phyloP scores from a whole-genome alignment of 352 stramenopile genomes.

The Achlya hypogyna region DNA sequence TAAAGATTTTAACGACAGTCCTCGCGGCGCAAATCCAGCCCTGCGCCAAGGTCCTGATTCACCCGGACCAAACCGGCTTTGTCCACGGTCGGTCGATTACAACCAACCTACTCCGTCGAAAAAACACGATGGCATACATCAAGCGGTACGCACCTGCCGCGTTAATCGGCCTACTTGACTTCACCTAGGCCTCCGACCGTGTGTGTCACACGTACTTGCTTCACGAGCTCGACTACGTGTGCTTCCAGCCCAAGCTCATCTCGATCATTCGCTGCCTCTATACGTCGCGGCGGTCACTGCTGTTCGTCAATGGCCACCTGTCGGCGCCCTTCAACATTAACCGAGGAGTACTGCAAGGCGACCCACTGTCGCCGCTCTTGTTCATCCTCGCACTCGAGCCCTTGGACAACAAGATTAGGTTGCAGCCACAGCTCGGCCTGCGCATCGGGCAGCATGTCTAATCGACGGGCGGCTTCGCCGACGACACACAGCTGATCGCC shows the following conservation, averaged over 20 bases:
- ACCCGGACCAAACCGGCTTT: neutral
- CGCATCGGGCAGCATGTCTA: neutral
- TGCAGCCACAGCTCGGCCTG: neutral
- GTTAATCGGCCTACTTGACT: constrained; percentile 1
- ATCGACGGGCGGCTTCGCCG: neutral
- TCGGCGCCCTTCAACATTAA: neutral
- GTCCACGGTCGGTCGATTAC: neutral
- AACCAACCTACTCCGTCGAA: neutral
- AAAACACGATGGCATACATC: constrained; percentile 4
- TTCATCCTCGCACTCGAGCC: constrained; percentile 11
- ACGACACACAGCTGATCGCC: constrained; percentile 4
- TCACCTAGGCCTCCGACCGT: constrained; percentile 7
- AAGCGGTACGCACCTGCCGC: neutral
- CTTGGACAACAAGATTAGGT: neutral
- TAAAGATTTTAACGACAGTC: neutral
- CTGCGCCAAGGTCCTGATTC: neutral
- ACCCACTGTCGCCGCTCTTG: neutral
- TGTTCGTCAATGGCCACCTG: constrained; percentile 5
- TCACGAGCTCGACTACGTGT: neutral
- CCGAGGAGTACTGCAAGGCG: neutral
- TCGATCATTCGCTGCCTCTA: neutral
- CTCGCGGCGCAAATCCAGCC: neutral
- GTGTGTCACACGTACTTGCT: constrained; percentile 12
- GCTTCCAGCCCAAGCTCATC: neutral
- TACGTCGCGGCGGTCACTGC: neutral